Base-by-base conservation (phyloP, 371 early-diverging fungal species). In the Mucor velutinosus region DNA sequence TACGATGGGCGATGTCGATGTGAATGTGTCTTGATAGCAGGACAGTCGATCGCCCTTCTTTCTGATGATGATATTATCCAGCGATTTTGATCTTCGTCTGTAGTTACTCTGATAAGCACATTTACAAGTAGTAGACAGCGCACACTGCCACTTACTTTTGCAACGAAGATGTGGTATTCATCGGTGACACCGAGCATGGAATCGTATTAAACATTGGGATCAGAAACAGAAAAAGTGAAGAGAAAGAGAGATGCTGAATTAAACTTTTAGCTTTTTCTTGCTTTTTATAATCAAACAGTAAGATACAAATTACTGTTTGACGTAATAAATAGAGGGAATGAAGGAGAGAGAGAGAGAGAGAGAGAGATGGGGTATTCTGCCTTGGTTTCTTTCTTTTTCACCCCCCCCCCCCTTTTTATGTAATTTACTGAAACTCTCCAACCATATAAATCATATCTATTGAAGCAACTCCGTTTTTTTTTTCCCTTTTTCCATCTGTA, bases 51-150 rank as follows among this genome's bases (percentile, higher is more conserved):
- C 53, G 53, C 53, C 53, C 21, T 53, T 49, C 23, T 71, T 47
- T 33, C 70, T 64, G 23, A 49, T 47, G 5, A 64, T 51, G 11
- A 81, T 69, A 60, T 78, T 76, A 61, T 72, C 79, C 32, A 77
- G 59, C 10, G 82, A 81, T 61, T 76, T 81, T 7, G 82, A 81
- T 43, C 82, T 75, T 67, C 77, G 78, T 30, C 33, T 60, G 21
- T 41, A 43, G 23, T 27, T n/a, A 17, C 7, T 32, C 32, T 15
- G 19, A 7, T 30, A 57, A 57, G n/a, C 6, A 51, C 19, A 45
- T 45, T 45, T n/a, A 4, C 2, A 33, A 10, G 35, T 33, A 0
- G 17, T 41, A 1, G 4, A 41, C 41, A 33, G 35, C 6, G 14
- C 37, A 14, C 37, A 37, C 37, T 37, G 37, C 37, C 41, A 41